Base-by-base conservation (phyloP, 2,329 filamentous ascomycete genomes). In the Ascochyta lentis region DNA sequence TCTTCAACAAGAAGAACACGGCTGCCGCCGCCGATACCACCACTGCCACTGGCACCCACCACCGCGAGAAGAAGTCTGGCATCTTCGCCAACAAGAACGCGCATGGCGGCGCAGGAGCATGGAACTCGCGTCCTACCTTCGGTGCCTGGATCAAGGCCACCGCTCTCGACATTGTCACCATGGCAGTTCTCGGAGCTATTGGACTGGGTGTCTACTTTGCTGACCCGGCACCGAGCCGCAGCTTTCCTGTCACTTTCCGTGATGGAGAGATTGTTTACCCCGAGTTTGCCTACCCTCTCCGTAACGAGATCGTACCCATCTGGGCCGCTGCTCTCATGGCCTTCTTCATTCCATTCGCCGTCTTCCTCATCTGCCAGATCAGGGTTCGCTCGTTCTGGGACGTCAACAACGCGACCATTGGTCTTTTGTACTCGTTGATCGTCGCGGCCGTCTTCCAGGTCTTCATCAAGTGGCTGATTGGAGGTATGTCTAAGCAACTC, bases 391-490 rank as follows among this genome's bases (percentile, higher is more conserved):
- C 71, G 55, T 79, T 80, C 69, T 79, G 76, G 77, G 77, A 79
- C 55, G 78, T 86, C 67, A 91, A 91, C 78, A 91, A 91, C 69
- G 88, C 84, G 40, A 73, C 87, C 44, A 81, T 90, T 43, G 89
- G 89, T 13, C 82, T 91, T 0, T 76, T 91, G 0, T 91, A 91
- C 78, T 81, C 84, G 0, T 81, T 91, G 59, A 89, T 91, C 75
- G 80, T 82, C 6, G 87, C 87, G 3, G 86, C 88, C n/a, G 84
- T 91, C 45, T 90, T 92, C 77, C 89, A 92, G 68, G 88, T 91
- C 62, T 88, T 91, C 68, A 66, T 91, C 71, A 92, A 92, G 76
- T 88, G 84, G 83, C 82, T 91, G 38, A 90, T 92, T 59, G 89
- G 89, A 13, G 89, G 88, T 13, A 77, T 89, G 19, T 56, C n/a